Conservation (phyloP, 2,329 filamentous ascomycete species). For the Xylaria sp. region DNA sequence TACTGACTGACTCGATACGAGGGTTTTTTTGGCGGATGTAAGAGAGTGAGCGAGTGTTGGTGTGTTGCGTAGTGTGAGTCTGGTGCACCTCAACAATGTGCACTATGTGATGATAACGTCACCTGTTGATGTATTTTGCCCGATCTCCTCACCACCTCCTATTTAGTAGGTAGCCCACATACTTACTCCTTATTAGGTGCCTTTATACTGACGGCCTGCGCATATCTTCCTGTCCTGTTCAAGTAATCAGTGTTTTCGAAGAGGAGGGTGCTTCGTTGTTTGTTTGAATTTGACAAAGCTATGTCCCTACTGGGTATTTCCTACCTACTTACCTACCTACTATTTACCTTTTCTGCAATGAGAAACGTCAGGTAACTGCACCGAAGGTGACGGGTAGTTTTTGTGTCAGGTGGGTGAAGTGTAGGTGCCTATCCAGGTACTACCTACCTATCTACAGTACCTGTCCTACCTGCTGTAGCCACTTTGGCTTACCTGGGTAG, state of each 20-base stretch:
- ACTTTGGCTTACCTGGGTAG: neutral
- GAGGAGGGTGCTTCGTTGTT: too few relatives aligned
- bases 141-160: neutral
- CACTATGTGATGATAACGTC: constrained; percentile 10
- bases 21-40: neutral
- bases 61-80: constrained; percentile 5
- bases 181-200: too few relatives aligned
- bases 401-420: neutral
- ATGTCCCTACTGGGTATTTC: too few relatives aligned
- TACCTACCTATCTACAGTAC: neutral
- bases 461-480: neutral
- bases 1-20: neutral
- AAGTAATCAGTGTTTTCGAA: neutral
- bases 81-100: neutral
- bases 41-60: neutral
- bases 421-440: neutral
- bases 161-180: neutral
- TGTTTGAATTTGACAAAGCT: too few relatives aligned
- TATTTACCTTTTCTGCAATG: too few relatives aligned
- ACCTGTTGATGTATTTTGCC: neutral
- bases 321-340: too few relatives aligned
- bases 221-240: neutral
- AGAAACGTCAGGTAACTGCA: neutral
- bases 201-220: neutral
- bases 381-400: neutral